Evolutionary conservation across 1,284 basidiomycete species (phyloP), one percentile per base, ranked within the genome.

Genomic region (Hypsizygus ulmarius): DNA sequence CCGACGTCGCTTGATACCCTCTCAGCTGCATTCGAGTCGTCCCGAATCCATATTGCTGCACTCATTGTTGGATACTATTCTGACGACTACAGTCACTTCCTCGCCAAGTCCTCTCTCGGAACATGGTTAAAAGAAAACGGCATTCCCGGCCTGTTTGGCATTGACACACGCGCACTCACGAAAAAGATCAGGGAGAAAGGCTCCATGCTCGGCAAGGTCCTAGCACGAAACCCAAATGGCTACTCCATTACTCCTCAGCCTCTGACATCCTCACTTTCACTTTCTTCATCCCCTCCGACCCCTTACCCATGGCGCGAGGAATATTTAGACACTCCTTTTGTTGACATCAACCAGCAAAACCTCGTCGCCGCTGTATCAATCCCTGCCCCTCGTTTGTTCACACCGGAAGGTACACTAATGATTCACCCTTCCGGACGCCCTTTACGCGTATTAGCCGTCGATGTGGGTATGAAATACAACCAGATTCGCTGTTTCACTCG

Each of bases 401-500:
- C 78, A 49, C 82, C 89, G 38, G 67, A 72, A 30, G 63, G 68
- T 30, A 75, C 75, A 36, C 74, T 82, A 25, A 78, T 79, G 51
- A 64, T 84, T 43, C 93, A 99, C 68, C 91, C 93, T 1, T 85
- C 84, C 2, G 81, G 82, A 41, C 84, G 94, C 42, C 75, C 84
- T 1, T 66, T 99, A 32, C 88, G 97, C 53, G 81, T 99, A 41
- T 64, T 99, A 16, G 93, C 93, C 3, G 74, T 99, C 49, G 97
- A 99, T 67, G 95, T 99, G 46, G 97, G 97, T 36, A 98, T 99
- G 91, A 99, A 99, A 73, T 96, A 89, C 74, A 99, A 99, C 72
- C 97, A 99, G 71, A 96, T 99, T 59, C 84, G 97, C 39, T 99
- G 96, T 76, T 97, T 99, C 73, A 87, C 84, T 43, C 79, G 85